Percentiles rank a stretch among this genome's conserved stretches.
phyloP scores from a whole-genome alignment of 2,329 filamentous ascomycete genomes.

The Calycina marina region DNA sequence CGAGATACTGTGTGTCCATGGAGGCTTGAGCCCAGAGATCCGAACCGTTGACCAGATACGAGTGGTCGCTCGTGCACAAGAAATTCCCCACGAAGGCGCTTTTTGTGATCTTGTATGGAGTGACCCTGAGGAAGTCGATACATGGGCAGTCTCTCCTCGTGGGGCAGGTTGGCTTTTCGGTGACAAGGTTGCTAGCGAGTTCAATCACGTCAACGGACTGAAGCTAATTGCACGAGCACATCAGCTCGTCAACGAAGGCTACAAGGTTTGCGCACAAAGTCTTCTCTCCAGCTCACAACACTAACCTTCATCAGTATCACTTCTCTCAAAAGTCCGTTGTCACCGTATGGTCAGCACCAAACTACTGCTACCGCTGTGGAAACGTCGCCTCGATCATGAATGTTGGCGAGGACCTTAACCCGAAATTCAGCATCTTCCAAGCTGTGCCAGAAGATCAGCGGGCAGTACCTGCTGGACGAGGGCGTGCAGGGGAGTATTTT shows the following conservation, averaged over 20 bases:
- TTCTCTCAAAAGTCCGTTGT: slow-evolving; percentile 92
- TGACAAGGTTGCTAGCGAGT: slow-evolving; percentile 61
- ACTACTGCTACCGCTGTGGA: slow-evolving; percentile 32
- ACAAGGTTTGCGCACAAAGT: slow-evolving; percentile 36
- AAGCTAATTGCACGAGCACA: slow-evolving; percentile 59
- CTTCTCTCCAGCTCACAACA: background rate
- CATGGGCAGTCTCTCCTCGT: slow-evolving; percentile 54
- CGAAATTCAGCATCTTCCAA: slow-evolving; percentile 84
- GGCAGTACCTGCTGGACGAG: slow-evolving; percentile 58
- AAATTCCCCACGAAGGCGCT: slow-evolving; percentile 63
- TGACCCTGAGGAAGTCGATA: slow-evolving; percentile 57
- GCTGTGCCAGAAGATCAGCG: slow-evolving; percentile 78
- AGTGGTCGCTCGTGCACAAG: slow-evolving; percentile 58
- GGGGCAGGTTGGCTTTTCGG: slow-evolving; percentile 40
- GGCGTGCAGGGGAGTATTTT: slow-evolving; percentile 58
- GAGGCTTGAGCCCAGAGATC: slow-evolving; percentile 58
- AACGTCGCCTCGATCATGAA: slow-evolving; percentile 72
- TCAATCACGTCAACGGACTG: slow-evolving; percentile 63
- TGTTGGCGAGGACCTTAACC: slow-evolving; percentile 68
- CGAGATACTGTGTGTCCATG: slow-evolving; percentile 60
- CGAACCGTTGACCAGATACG: slow-evolving; percentile 62
- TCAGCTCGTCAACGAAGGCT: slow-evolving; percentile 64
- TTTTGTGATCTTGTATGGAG: slow-evolving; percentile 69
- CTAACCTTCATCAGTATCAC: slow-evolving; percentile 51
- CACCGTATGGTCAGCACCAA: slow-evolving; percentile 45